Conservation (phyloP, 129 eudicot species). For the Smallanthus sonchifolius region DNA sequence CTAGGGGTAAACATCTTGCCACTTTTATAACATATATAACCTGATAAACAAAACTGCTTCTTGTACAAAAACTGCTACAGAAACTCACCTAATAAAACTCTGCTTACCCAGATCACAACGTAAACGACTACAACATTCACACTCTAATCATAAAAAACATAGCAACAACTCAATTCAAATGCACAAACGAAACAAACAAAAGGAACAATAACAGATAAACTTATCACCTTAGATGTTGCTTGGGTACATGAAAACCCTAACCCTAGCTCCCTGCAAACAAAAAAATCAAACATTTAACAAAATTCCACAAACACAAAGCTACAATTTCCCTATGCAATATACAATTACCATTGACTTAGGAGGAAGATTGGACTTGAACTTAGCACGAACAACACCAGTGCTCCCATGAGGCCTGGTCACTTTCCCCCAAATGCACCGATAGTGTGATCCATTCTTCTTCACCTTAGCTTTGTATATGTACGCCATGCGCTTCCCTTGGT, state of each 20-base stretch:
- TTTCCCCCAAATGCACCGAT: conserved; percentile 52
- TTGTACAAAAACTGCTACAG: not conserved
- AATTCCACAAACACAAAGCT: not conserved
- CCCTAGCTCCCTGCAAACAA: conserved; percentile 59
- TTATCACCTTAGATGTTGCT: conserved; percentile 73
- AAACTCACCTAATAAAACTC: not conserved
- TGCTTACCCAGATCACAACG: not conserved
- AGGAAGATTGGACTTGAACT: conserved; percentile 43
- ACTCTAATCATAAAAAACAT: not conserved
- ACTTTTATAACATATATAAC: not conserved
- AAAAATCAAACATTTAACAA: not conserved
- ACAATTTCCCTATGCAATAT: not conserved
- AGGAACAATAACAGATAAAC: not conserved
- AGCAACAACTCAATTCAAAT: not conserved
- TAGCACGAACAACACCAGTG: conserved; percentile 46
- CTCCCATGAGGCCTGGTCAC: conserved; percentile 44
- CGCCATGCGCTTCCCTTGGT: conserved; percentile 48
- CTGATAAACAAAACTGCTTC: not conserved
- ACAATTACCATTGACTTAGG: conserved; percentile 39
- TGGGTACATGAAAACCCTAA: conserved; percentile 83
- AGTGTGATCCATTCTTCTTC: conserved; percentile 39
- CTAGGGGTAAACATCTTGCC: not conserved
- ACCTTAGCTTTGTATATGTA: conserved; percentile 50
- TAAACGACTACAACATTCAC: not conserved
- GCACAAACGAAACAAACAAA: not conserved